Base-by-base conservation (phyloP, 2,329 filamentous ascomycete genomes). In the Aspergillus amoenus region DNA sequence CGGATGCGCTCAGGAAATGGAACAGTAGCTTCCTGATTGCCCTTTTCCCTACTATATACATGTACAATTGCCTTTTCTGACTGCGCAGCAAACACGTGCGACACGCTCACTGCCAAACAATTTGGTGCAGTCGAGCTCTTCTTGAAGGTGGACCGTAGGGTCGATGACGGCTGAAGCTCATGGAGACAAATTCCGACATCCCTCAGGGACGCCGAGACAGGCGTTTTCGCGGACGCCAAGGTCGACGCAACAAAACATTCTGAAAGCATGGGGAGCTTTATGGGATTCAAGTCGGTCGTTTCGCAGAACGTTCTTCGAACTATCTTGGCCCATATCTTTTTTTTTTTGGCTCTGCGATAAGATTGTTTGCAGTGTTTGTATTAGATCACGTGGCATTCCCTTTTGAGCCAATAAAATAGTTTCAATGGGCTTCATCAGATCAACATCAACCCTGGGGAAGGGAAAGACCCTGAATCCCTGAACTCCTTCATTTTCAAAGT, bases 31-130 rank as follows among this genome's bases (percentile, higher is more conserved):
- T 97, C 93, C 70, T 97, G 92, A 66, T 90, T 94, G 27, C 90
- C 90, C 61, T 90, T 89, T 57, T 87, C 82, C 55, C 92, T 84
- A 57, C 85, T 93, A 76, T 97, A 99, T 55, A 99, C 91, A 76
- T 97, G 91, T 1, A 99, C 84, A 42, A 96, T 90, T 0, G 92
- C 91, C 75, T 96, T 97, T 63, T 93, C 92, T 49, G 89, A 83
- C 73, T 99, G 94, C 4, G 91, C 93, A 4, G 93, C 89, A 72
- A 96, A 99, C 46, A 97, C 82, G 72, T 99, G 94, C 18, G 88
- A 88, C 44, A 84, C 81, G 74, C 84, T 95, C 65, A 93, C 82
- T 30, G 91, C 93, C 55, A 99, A 79, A 66, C 90, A 88, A 73
- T 93, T 90, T 57, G 83, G 79, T 24, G 88, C 82, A n/a, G 88